phyloP scores from a whole-genome alignment of 495 filamentous ascomycete genomes.

The Extremus antarcticus region DNA sequence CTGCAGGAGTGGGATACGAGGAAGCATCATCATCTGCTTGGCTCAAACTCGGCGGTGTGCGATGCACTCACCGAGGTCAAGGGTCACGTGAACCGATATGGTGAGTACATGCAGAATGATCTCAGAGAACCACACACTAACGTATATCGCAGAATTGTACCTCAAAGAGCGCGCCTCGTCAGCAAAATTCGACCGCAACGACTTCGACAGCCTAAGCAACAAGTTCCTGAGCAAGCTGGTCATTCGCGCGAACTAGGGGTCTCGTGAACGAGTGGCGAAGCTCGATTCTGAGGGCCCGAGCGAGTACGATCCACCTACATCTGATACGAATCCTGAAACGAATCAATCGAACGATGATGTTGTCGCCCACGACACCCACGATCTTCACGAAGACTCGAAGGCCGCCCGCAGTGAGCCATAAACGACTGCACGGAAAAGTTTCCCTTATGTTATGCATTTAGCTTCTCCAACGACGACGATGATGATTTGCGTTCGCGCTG shows the following conservation, averaged over 20 bases:
- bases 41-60: slow-evolving; percentile 81
- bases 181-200: slow-evolving; percentile 72
- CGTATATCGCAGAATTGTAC: slow-evolving; percentile 42
- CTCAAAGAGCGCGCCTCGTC: slow-evolving; percentile 40
- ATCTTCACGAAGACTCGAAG: background rate
- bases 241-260: slow-evolving; percentile 68
- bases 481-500: background rate
- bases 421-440: background rate
- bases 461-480: background rate
- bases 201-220: slow-evolving; percentile 89
- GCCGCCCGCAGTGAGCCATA: background rate
- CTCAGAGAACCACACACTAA: slow-evolving; percentile 11
- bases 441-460: background rate
- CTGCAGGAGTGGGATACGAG: slow-evolving; percentile 85
- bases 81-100: slow-evolving; percentile 77
- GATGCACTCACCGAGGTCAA: slow-evolving; percentile 89
- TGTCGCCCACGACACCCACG: background rate
- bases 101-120: slow-evolving; percentile 40
- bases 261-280: background rate
- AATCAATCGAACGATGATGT: background rate
- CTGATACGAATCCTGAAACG: no score
- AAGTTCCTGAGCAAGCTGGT: slow-evolving; percentile 90
- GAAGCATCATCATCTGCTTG: slow-evolving; percentile 74
- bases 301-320: background rate
- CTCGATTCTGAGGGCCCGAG: background rate